Evolutionary conservation across 164 flowering plant species (phyloP).

Genomic region (Taxillus chinensis): DNA sequence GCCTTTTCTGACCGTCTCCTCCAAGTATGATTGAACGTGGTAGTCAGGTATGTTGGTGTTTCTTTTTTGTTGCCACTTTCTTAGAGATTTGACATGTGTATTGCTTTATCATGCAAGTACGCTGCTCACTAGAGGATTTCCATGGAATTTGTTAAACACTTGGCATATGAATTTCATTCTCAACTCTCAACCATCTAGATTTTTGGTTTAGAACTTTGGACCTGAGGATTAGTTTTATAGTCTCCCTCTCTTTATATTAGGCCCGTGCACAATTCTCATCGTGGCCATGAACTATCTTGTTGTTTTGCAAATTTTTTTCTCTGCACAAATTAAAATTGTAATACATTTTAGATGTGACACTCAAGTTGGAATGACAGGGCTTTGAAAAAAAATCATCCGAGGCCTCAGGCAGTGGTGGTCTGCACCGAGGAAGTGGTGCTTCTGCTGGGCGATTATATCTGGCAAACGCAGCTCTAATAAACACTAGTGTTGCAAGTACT

Average conservation of each 20-base stretch:
- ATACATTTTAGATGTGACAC: too few species aligned
- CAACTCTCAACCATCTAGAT: too few species aligned
- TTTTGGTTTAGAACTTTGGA: too few species aligned
- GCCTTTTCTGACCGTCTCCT: conserved; percentile 16
- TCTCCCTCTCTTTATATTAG: background rate
- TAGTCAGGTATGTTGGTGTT: conserved; percentile 17
- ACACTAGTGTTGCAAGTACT: conserved; percentile 61
- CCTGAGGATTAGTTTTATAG: too few species aligned
- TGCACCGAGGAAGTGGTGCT: too few species aligned
- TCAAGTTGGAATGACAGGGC: background rate
- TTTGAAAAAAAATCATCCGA: conserved; percentile 13
- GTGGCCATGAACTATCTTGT: too few species aligned
- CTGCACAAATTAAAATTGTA: too few species aligned
- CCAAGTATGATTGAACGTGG: conserved; percentile 11
- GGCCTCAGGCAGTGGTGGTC: conserved; percentile 7
- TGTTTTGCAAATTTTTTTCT: too few species aligned
- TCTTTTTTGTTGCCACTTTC: background rate
- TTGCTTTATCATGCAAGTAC: background rate
- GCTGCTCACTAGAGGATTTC: background rate
- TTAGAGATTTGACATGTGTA: background rate
- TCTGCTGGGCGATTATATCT: too few species aligned
- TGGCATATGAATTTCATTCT: background rate
- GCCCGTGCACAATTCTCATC: background rate
- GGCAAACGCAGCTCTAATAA: conserved; percentile 45
- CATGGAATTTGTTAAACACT: background rate